A percentile compares a stretch with the other conserved stretches of the same genome.
phyloP scores from a whole-genome alignment of 2,329 filamentous ascomycete species.

The Cercospora sojina region DNA sequence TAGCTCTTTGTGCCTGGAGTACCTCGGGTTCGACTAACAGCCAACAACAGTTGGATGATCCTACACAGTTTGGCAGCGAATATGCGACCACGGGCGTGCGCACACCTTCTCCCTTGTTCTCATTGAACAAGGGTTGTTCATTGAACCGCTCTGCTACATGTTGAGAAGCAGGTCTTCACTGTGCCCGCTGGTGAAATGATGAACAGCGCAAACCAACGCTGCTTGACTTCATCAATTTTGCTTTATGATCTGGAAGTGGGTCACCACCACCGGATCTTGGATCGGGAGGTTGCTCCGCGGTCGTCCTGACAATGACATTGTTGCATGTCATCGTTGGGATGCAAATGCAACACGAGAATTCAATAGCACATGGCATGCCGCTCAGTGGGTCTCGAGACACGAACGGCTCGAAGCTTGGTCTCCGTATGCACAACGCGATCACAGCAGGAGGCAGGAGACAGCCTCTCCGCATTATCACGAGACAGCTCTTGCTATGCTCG shows the following conservation, averaged over 20 bases:
- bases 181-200: neutral
- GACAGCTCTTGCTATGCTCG: neutral
- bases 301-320: neutral
- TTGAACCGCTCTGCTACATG: neutral
- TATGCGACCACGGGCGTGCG: neutral
- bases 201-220: neutral
- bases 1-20: neutral
- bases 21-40: neutral
- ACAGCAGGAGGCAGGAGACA: neutral
- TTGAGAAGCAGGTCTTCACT: neutral
- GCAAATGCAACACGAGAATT: neutral
- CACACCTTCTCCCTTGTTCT: neutral
- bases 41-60: neutral
- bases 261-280: neutral
- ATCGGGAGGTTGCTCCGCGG: neutral
- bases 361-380: neutral
- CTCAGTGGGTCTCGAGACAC: neutral
- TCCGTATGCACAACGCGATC: neutral
- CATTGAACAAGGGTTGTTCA: neutral
- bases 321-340: neutral
- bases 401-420: neutral
- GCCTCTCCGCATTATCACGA: neutral
- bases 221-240: neutral
- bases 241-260: neutral
- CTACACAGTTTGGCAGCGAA: neutral